phyloP scores from a whole-genome alignment of 2,329 filamentous ascomycete species.

The Aspergillaceae sp. region DNA sequence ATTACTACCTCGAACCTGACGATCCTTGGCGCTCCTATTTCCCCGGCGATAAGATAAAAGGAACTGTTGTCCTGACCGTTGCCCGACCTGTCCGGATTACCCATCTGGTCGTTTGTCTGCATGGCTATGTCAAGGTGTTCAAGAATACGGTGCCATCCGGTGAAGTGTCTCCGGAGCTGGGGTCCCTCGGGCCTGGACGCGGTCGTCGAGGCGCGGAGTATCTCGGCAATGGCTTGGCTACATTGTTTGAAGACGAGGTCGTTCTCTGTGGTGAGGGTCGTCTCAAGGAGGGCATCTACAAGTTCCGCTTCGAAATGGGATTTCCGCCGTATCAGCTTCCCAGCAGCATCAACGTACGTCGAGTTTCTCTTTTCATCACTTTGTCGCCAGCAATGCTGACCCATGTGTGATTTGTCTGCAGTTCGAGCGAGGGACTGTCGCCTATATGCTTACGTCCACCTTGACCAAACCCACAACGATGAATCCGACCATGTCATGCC shows the following conservation, averaged over 20 bases:
- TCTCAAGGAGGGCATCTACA: constrained; percentile 55
- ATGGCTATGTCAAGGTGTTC: constrained; percentile 58
- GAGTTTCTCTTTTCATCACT: constrained; percentile 3
- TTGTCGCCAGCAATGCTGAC: constrained; percentile 4
- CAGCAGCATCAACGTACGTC: constrained; percentile 88
- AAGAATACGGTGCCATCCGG: constrained; percentile 52
- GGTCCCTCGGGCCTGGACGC: constrained; percentile 46
- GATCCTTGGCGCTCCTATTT: constrained; percentile 56
- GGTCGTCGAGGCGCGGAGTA: constrained; percentile 47
- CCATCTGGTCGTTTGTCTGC: constrained; percentile 54
- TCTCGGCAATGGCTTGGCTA: constrained; percentile 56
- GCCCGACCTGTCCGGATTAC: constrained; percentile 54
- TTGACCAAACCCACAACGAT: constrained; percentile 84
- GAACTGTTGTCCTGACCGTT: constrained; percentile 52
- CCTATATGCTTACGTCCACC: constrained; percentile 83
- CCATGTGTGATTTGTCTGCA: constrained; percentile 29
- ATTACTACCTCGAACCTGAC: constrained; percentile 54
- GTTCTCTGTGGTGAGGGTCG: constrained; percentile 57
- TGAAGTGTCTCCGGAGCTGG: constrained; percentile 43
- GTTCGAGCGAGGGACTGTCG: constrained; percentile 92
- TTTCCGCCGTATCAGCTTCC: constrained; percentile 53
- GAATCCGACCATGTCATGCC: constrained; percentile 67
- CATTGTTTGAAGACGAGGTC: constrained; percentile 57
- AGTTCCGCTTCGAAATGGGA: constrained; percentile 56
- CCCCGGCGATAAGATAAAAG: constrained; percentile 54